phyloP scores from a whole-genome alignment of 2,329 filamentous ascomycete genomes.

The Dryadomyces sulphureus region DNA sequence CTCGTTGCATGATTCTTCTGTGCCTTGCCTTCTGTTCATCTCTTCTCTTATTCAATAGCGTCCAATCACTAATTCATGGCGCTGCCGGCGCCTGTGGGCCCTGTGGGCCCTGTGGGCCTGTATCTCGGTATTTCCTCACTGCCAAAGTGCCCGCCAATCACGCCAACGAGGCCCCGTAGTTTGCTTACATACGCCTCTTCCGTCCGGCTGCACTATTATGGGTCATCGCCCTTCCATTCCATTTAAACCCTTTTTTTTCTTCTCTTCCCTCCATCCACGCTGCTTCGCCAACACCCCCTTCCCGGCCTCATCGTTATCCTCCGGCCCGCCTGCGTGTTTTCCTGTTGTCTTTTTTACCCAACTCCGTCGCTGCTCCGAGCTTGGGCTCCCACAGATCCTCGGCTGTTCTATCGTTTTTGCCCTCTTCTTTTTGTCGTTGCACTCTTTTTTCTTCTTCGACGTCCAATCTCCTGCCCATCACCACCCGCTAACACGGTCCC shows the following conservation, averaged over 20 bases:
- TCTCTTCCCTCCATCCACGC: not conserved
- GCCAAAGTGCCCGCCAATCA: too few species aligned
- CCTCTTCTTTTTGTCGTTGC: not conserved
- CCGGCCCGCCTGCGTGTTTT: not conserved
- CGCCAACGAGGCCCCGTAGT: not conserved
- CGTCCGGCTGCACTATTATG: not conserved
- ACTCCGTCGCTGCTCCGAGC: not conserved
- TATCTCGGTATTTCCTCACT: not conserved
- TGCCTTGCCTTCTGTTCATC: not conserved
- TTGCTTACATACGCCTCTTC: not conserved
- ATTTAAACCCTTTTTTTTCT: not conserved
- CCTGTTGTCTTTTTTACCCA: not conserved
- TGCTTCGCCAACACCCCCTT: not conserved
- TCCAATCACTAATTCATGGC: not conserved
- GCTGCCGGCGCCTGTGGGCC: too few species aligned
- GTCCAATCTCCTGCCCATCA: not conserved
- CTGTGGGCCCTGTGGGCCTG: not conserved
- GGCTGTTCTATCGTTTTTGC: not conserved
- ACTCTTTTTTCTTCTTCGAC: not conserved
- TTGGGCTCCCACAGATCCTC: not conserved
- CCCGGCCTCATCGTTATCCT: not conserved
- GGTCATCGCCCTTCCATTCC: too few species aligned
- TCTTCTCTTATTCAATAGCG: not conserved
- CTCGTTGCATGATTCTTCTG: not conserved
- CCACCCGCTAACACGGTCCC: not conserved